Conservation (phyloP, 305 asterid genomes). For the Euphrasia arctica region DNA sequence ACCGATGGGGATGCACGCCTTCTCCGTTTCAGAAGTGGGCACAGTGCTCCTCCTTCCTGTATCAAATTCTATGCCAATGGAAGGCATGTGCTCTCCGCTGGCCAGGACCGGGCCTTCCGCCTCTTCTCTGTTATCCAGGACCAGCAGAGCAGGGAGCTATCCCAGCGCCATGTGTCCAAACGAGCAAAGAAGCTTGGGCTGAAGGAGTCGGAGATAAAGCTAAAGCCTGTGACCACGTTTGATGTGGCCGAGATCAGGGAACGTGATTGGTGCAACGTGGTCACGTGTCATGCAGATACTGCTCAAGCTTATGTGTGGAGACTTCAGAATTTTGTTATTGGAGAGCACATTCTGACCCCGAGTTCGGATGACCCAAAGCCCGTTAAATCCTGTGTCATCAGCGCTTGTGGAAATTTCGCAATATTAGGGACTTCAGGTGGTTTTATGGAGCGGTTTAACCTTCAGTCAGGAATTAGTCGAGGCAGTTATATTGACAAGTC, state of each 20-base stretch:
- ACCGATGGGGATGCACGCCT: conserved; percentile 88
- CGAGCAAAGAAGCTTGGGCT: conserved; percentile 75
- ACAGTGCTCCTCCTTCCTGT: conserved; percentile 92
- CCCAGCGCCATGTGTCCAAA: conserved; percentile 84
- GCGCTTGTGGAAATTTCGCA: conserved; percentile 97
- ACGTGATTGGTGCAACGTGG: conserved; percentile 98
- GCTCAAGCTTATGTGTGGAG: conserved; percentile 85
- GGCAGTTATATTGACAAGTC: conserved; percentile 71
- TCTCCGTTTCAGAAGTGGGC: conserved; percentile 92
- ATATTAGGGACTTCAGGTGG: conserved; percentile 86
- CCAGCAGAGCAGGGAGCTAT: conserved; percentile 95
- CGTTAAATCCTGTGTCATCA: conserved; percentile 77
- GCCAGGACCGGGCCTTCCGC: conserved; percentile 93
- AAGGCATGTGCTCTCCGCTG: conserved; percentile 88
- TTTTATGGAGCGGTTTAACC: conserved; percentile 93
- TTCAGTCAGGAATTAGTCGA: conserved; percentile 93
- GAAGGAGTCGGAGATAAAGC: conserved; percentile 78
- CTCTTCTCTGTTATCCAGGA: conserved; percentile 92
- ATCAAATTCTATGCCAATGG: conserved; percentile 92
- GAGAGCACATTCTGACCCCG: conserved; percentile 86
- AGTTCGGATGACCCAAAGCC: conserved; percentile 60
- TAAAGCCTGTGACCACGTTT: conserved; percentile 83
- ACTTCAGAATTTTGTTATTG: conserved; percentile 96
- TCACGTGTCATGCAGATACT: conserved; percentile 90
- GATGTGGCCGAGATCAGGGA: conserved; percentile 97